Conservation (phyloP, 2,329 filamentous ascomycete genomes). For the Thielaviopsis punctulata region DNA sequence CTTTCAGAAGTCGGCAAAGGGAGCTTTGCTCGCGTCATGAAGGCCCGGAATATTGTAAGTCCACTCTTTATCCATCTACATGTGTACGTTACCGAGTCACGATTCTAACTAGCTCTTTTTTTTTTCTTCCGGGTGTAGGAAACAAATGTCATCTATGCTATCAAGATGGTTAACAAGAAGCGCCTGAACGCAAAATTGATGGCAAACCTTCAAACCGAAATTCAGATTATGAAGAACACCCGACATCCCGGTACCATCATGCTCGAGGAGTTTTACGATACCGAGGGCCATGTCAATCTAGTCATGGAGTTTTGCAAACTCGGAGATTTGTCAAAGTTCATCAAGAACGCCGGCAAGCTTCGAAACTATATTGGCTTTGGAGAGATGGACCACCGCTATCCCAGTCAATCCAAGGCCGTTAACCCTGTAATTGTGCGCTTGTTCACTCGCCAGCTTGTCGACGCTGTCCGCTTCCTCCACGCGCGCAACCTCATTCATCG, state of each 20-base stretch:
- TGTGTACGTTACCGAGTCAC: not conserved
- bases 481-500: conserved; percentile 80
- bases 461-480: conserved; percentile 77
- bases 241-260: conserved; percentile 95
- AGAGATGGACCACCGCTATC: conserved; percentile 88
- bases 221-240: conserved; percentile 82
- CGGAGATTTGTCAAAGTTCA: conserved; percentile 85
- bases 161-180: conserved; percentile 86
- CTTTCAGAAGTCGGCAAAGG: conserved; percentile 9
- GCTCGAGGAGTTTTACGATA: conserved; percentile 85
- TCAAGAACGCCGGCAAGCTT: conserved; percentile 79
- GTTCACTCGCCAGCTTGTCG: conserved; percentile 87
- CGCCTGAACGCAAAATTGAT: conserved; percentile 92
- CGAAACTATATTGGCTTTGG: conserved; percentile 62
- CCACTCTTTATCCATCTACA: not conserved
- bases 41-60: conserved; percentile 10
- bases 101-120: not conserved
- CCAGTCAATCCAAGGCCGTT: conserved; percentile 68
- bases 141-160: conserved; percentile 31
- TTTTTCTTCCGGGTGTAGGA: no score
- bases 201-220: conserved; percentile 89
- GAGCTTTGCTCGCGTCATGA: conserved; percentile 12
- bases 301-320: conserved; percentile 98
- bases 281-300: conserved; percentile 75
- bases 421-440: conserved; percentile 94